Evolutionary conservation across 208 protist genomes (phyloP), one percentile per base, ranked within the genome.

Genomic region (Trypanosoma brucei): DNA sequence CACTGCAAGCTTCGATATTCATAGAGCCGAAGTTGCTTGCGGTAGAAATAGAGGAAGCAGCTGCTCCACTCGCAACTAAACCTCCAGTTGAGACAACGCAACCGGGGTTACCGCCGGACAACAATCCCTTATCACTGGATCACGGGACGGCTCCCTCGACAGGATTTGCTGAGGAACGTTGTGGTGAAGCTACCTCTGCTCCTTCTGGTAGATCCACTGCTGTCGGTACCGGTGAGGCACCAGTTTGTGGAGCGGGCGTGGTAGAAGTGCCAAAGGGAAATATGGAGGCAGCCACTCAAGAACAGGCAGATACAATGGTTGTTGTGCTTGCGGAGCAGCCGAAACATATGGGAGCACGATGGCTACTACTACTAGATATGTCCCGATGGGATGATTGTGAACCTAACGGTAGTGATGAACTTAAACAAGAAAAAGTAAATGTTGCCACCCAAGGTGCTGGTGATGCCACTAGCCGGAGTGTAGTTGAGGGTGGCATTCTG

Each of bases 1-100:
- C 33, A 7, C 42, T 54, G 30, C 39, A 3, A 13, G 35, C 55
- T 46, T 34, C 56, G 6, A 48, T 68, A 33, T 56, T 68, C 40
- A 36, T 68, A 30, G 11, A 37, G 46, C 63, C 63, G 33, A 6
- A 14, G 42, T 11, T 46, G 6, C 11, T 46, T 46, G 42, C 42
- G 6, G 42, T 14, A 6, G 42, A 46, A 46, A 46, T 46, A 46
- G 11, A 46, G 42, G 42, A 46, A 46, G 42, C 11, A 11, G 42
- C 8, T 46, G 6, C 11, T 6, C 11, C 42, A 22, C 22, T 22
- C 22, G 22, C 22, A 22, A 22, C 22, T 22, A 22, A 22, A 22
- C 22, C 22, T 22, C 22, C 22, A 22, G 22, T 22, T 22, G 22
- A 22, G 22, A 22, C 22, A 22, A 22, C 22, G 22, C 22, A 22